phyloP scores from a whole-genome alignment of 1,284 basidiomycete species.

The Cutaneotrichosporon sp. region DNA sequence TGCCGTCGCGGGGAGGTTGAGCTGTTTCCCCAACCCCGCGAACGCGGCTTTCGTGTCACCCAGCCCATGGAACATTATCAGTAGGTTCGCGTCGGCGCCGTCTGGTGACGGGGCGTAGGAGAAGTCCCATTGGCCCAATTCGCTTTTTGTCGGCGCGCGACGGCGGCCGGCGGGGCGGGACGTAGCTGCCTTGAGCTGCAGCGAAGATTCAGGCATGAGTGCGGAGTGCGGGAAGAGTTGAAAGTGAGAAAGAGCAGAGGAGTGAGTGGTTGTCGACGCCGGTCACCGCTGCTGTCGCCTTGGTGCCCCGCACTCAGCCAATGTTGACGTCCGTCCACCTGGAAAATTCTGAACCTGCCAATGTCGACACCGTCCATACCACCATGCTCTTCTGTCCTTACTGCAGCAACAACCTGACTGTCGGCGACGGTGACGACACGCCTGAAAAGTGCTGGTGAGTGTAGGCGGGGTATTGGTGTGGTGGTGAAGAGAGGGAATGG shows the following conservation, averaged over 20 bases:
- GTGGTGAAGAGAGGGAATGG: not conserved
- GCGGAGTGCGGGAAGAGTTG: too few relatives aligned
- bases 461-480: not conserved
- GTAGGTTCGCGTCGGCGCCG: slow-evolving; percentile 77
- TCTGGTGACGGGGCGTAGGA: slow-evolving; percentile 49
- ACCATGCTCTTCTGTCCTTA: slow-evolving; percentile 90
- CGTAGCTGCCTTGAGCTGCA: too few relatives aligned
- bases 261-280: too few relatives aligned
- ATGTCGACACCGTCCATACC: too few relatives aligned
- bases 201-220: too few relatives aligned
- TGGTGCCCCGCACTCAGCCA: too few relatives aligned
- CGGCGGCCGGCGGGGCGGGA: slow-evolving; percentile 1
- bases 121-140: slow-evolving; percentile 38
- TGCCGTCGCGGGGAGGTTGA: slow-evolving; percentile 82
- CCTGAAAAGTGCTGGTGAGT: slow-evolving; percentile 46
- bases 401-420: slow-evolving; percentile 85
- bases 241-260: too few relatives aligned
- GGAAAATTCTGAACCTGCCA: too few relatives aligned
- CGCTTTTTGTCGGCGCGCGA: slow-evolving; percentile 17
- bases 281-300: too few relatives aligned
- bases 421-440: slow-evolving; percentile 49
- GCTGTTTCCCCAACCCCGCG: slow-evolving; percentile 60
- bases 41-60: slow-evolving; percentile 79
- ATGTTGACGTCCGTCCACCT: too few relatives aligned
- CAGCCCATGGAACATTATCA: slow-evolving; percentile 80